Evolutionary conservation across 495 filamentous ascomycete species (phyloP), one percentile per base, ranked within the genome.

Genomic region (Patellaria atrata): DNA sequence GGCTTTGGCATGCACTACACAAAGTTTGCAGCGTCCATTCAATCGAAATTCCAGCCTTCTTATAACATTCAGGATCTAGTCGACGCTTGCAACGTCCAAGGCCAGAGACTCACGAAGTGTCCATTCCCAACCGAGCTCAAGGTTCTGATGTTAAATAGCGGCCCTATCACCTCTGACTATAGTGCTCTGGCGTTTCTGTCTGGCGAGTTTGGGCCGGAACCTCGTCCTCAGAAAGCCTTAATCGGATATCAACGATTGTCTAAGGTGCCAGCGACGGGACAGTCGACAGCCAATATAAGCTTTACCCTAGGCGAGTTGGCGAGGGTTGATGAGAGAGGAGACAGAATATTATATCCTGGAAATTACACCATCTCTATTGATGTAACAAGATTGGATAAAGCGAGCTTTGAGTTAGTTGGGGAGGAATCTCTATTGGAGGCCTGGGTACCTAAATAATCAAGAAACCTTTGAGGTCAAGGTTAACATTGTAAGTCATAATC

Each of bases 261-360:
- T 4, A 51, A 38, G 0, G 41, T 82, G 30, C 31, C 54, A 18
- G 50, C 64, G 0, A 63, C 62, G 0, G 30, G 49, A 5, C 54
- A 53, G 0, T 40, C 41, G 26, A 57, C 41, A 0, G 58, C 64
- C 12, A 46, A 32, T 5, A 44, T 82, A 27, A 56, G 59, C 2
- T 45, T 77, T 32, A 73, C 62, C 11, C 46, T 80, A 18, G 76
- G 68, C 11, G 63, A 59, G 24, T 42, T 82, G 13, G 69, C 73
- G 1, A 57, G 77, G 3, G 61, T 64, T 0, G 68, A 80, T 42
- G 62, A 61, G 20, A 45, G 40, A 3, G 78, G 78, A 1, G 68
- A 78, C 45, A 61, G 59, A 15, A 56, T 77, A 14, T 35, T 83
- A 22, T 81, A 77, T 46, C 77, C 78, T 0, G 78, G 78, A 1